A percentile compares a stretch with the other conserved stretches of the same genome.
These are phyloP conservation scores for Lotmaria passim DNA, from an alignment of 208 protist species.

Conservation along the genomic window DNA sequence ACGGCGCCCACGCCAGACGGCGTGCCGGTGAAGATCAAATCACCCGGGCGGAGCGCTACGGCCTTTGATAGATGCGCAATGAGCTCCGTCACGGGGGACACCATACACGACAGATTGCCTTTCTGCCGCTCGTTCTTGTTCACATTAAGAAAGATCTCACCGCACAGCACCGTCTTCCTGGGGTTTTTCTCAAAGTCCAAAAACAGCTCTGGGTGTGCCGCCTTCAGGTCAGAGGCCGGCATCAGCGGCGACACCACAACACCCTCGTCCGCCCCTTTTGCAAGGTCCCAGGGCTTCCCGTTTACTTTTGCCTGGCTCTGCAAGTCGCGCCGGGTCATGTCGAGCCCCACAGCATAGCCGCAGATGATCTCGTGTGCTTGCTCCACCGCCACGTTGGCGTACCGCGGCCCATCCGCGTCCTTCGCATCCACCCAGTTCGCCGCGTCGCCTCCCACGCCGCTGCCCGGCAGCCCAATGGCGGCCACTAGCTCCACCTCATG, in stretches of 20 bases:
- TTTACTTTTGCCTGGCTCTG: slow-evolving; percentile 74
- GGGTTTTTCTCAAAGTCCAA: slow-evolving; percentile 15
- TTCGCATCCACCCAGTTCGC: slow-evolving; percentile 3
- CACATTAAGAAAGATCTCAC: slow-evolving; percentile 63
- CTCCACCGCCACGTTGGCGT: slow-evolving; percentile 47
- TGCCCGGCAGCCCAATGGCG: slow-evolving; percentile 49
- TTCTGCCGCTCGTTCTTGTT: slow-evolving; percentile 72
- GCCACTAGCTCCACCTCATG: slow-evolving; percentile 89
- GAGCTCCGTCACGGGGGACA: slow-evolving; percentile 59
- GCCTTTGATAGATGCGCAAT: slow-evolving; percentile 69
- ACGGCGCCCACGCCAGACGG: slow-evolving; percentile 83
- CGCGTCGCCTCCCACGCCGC: not conserved
- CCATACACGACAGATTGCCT: slow-evolving; percentile 67
- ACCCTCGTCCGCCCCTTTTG: slow-evolving; percentile 85
- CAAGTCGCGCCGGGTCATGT: slow-evolving; percentile 90
- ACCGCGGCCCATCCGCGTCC: slow-evolving; percentile 18
- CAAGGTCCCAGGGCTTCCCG: slow-evolving; percentile 83
- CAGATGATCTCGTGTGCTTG: slow-evolving; percentile 64
- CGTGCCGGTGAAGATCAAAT: slow-evolving; percentile 90
- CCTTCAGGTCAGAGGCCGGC: slow-evolving; percentile 36
- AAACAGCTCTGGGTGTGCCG: slow-evolving; percentile 50
- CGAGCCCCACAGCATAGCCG: slow-evolving; percentile 84
- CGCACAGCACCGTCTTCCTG: slow-evolving; percentile 27
- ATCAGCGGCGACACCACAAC: slow-evolving; percentile 64
- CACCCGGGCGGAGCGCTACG: slow-evolving; percentile 79